Evolutionary conservation across 352 stramenopile genomes (phyloP), one percentile per base, ranked within the genome.

Genomic region (Pseudoperonospora humuli): DNA sequence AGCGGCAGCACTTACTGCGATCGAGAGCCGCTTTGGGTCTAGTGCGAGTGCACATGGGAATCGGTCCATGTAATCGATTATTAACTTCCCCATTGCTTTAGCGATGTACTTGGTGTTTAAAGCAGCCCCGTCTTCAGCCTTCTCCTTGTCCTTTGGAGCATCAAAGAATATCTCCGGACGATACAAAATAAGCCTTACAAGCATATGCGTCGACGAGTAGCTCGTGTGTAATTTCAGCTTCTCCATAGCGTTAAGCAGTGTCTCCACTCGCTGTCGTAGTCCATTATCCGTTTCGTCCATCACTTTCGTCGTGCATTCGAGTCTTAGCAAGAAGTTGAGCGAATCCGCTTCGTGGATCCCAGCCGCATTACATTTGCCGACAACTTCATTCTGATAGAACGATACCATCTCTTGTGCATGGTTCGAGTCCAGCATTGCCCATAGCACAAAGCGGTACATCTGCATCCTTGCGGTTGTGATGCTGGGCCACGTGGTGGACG

Each of bases 111-210:
- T 38, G 14, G 39, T 19, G 20, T 42, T 23, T 39, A 24, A 7
- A 28, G 5, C 13, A 6, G 5, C 29, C 14, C 42, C 29, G 9
- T 54, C 25, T 28, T 45, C 36, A 15, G 33, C 9, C 0, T 45
- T 26, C 3, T 35, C 19, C 24, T 9, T 8, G 17, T 37, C 7
- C n/a, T 15, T 19, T 6, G n/a, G 31, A 20, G 4, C 5, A 17
- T 66, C 7, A 27, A 76, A 57, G 41, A 78, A 81, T 35, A 70
- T 45, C 11, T 72, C 63, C 0, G 75, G 56, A 19, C 60, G 64
- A 39, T 67, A 59, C 41, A 87, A 62, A 43, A 87, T 57, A 39
- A 85, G 58, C 18, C 72, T 67, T 36, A 87, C 72, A 19, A 87
- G 56, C 42, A 58, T 53, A 33, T 87, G 75, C 0, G 57, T 58